Conservation (phyloP, 176 grass and related monocot genomes). For the Elaeis guineensis region DNA sequence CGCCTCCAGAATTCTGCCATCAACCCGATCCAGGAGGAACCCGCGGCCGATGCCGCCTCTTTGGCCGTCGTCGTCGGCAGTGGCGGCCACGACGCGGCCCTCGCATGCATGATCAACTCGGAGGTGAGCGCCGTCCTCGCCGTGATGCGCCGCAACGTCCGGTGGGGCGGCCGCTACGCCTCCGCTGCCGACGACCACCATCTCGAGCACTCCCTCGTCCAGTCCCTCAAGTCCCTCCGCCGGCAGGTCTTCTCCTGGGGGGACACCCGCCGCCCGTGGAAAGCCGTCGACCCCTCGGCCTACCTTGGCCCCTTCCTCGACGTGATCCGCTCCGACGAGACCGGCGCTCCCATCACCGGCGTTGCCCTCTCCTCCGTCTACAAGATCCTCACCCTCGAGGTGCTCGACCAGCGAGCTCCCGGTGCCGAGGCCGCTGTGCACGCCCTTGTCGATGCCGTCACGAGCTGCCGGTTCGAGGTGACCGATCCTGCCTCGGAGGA, state of each 20-base stretch:
- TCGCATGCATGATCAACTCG: conserved; percentile 69
- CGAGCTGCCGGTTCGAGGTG: conserved; percentile 71
- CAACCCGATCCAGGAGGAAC: conserved; percentile 2
- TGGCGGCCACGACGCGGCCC: conserved; percentile 9
- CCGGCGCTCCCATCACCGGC: conserved; percentile 61
- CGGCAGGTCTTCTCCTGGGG: conserved; percentile 52
- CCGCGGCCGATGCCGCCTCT: neutral
- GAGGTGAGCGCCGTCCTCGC: conserved; percentile 80
- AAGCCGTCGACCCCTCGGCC: conserved; percentile 17
- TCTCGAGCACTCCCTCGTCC: conserved; percentile 59
- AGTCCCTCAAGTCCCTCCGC: conserved; percentile 69
- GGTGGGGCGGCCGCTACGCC: conserved; percentile 32
- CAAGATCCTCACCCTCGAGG: conserved; percentile 51
- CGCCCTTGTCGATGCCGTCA: conserved; percentile 71
- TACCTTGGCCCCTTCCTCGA: conserved; percentile 71
- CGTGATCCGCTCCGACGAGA: conserved; percentile 66
- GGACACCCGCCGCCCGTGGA: conserved; percentile 4
- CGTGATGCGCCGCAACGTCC: conserved; percentile 69
- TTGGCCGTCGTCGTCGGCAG: neutral
- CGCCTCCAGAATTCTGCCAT: conserved; percentile 10
- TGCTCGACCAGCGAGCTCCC: conserved; percentile 14
- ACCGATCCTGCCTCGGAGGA: conserved; percentile 60
- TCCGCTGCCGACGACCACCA: conserved; percentile 33
- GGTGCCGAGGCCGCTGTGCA: conserved; percentile 42
- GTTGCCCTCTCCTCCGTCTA: conserved; percentile 59